These are phyloP conservation scores for Chytriomyces sp. DNA, from an alignment of 192 early-diverging fungal species.

Conservation along the genomic window DNA sequence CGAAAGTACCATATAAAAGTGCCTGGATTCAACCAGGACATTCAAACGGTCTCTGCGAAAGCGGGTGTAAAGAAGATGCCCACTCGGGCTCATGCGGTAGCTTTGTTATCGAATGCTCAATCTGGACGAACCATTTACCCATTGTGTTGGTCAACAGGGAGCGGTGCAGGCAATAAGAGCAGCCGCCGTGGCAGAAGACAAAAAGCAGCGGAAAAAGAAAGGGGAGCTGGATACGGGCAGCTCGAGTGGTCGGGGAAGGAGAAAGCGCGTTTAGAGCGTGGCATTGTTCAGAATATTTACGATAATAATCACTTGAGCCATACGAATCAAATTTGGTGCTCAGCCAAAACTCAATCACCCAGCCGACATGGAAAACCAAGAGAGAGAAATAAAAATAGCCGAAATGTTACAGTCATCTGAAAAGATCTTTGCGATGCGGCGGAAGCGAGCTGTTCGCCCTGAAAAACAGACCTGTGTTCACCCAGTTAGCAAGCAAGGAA, in stretches of 20 bases:
- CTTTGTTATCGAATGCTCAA: background rate
- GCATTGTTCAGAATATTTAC: background rate
- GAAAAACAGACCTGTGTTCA: conserved; percentile 17
- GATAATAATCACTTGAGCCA: background rate
- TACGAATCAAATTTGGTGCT: too few species aligned
- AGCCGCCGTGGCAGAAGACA: background rate
- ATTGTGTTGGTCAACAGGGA: background rate
- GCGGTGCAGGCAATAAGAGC: conserved; percentile 1
- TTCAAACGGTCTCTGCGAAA: background rate
- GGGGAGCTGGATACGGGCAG: background rate
- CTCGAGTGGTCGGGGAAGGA: background rate
- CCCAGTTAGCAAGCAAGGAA: background rate
- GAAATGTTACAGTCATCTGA: conserved; percentile 8
- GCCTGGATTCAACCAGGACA: conserved; percentile 41
- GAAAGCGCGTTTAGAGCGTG: background rate
- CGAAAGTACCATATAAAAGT: conserved; percentile 43
- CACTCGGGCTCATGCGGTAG: conserved; percentile 13
- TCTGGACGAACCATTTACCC: background rate
- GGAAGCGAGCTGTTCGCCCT: conserved; percentile 15
- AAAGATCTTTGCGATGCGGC: conserved; percentile 29
- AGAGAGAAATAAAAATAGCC: conserved; percentile 1
- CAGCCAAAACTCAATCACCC: too few species aligned
- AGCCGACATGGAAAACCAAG: background rate
- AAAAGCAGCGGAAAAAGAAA: conserved; percentile 9
- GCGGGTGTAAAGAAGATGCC: conserved; percentile 6